Evolutionary conservation across 1,284 basidiomycete genomes (phyloP).

Genomic region (Marasmius sp.): DNA sequence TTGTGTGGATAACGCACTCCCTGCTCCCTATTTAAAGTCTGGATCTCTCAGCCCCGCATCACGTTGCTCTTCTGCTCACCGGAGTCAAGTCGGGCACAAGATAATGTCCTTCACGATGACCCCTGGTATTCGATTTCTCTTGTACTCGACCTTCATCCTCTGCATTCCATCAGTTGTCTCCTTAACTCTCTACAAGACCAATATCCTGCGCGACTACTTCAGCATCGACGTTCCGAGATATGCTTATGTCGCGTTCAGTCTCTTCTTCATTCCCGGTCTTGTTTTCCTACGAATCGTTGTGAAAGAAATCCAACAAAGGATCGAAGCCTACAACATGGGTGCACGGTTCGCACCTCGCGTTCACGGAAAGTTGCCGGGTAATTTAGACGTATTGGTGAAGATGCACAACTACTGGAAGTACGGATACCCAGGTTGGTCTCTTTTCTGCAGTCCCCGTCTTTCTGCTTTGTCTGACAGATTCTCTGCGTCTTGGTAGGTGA

Average conservation of each 20-base stretch:
- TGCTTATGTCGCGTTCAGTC: background rate
- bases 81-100: too few relatives aligned
- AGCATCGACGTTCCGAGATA: background rate
- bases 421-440: background rate
- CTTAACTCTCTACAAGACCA: background rate
- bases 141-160: background rate
- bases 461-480: background rate
- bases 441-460: background rate
- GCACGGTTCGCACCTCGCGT: background rate
- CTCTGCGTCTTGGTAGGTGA: slow-evolving; percentile 10
- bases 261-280: background rate
- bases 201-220: background rate
- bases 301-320: background rate
- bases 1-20: too few relatives aligned
- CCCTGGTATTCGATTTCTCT: background rate
- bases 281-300: background rate
- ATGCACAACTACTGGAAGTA: background rate
- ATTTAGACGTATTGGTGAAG: background rate
- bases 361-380: background rate
- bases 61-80: too few relatives aligned
- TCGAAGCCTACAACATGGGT: background rate
- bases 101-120: background rate
- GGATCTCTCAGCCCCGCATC: too few relatives aligned
- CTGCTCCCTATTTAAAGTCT: too few relatives aligned
- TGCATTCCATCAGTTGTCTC: background rate